Base-by-base conservation (phyloP, 192 early-diverging fungal species). In the Spizellomyces sp. region DNA sequence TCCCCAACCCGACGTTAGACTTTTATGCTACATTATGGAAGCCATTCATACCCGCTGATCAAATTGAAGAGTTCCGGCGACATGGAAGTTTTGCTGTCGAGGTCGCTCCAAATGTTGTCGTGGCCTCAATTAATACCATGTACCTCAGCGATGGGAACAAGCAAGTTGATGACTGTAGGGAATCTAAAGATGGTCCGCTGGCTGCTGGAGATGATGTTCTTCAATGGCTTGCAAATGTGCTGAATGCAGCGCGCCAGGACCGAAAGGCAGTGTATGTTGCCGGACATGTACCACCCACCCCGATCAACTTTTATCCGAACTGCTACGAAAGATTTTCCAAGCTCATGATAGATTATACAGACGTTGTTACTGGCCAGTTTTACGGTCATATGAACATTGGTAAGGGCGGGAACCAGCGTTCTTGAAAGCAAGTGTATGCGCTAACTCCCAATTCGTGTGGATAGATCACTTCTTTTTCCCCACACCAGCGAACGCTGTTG, bases 311-410 rank as follows among this genome's bases (percentile, higher is more conserved):
- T 58, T 54, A 27, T 43, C 14, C 19, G 5, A 44, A 50, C 27
- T 80, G 79, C 65, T 74, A 74, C 45, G 57, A 59, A 55, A 9
- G 52, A 22, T 74, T 75, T 67, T 56, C 73, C 3, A 15, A 44
- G 0, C 48, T 80, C 21, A 70, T 67, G 54, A 19, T 67, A n/a
- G 60, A 75, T 50, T 80, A 78, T 64, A 43, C 42, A n/a, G 68
- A 78, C 46, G 50, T 58, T n/a, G 65, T 80, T 27, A 10, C n/a
- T 5, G 79, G 79, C 5, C 76, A 77, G 59, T 71, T 78, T 66
- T 80, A 78, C 60, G 79, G 79, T 7, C 79, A 80, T 64, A 77
- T 75, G 73, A 80, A 80, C 56, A 44, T 76, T n/a, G 75, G 66
- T 76, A 55, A 54, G 73, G 5, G 7, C 15, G 42, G 6, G 60